Percentiles rank a stretch among this genome's conserved stretches.
Evolutionary conservation across 768 basidiomycete species (phyloP).

Genomic region (Tricholoma bakamatsutake): DNA sequence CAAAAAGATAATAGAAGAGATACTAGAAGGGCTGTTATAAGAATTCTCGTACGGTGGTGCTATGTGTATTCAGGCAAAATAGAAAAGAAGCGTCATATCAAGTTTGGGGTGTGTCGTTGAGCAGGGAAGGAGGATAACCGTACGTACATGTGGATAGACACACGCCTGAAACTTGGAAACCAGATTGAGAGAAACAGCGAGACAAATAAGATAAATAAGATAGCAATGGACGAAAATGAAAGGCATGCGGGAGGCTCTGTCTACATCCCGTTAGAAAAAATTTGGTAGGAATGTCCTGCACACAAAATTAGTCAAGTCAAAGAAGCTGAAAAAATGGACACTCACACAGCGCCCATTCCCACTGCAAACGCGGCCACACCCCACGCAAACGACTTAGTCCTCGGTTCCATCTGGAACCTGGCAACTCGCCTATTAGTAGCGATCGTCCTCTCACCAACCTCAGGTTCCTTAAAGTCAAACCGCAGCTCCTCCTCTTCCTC

Average conservation of each 20-base stretch:
- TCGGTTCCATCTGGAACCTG: constrained; percentile 53
- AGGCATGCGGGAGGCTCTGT: constrained; percentile 10
- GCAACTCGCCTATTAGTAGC: constrained; percentile 59
- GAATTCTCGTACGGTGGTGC: neutral
- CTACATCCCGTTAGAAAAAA: constrained; percentile 39
- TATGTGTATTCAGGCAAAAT: neutral
- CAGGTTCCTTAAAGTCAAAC: constrained; percentile 69
- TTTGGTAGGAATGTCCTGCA: constrained; percentile 54
- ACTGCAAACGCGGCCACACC: constrained; percentile 80
- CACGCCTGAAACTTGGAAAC: neutral
- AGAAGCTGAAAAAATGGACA: constrained; percentile 12
- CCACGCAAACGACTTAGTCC: constrained; percentile 76
- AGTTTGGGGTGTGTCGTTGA: neutral
- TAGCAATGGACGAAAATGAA: constrained; percentile 7
- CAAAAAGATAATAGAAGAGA: constrained; percentile 1
- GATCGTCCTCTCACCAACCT: constrained; percentile 45
- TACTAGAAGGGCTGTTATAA: neutral
- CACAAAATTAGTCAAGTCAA: constrained; percentile 4
- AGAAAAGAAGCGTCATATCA: neutral
- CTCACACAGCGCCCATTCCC: constrained; percentile 77
- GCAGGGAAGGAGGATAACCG: neutral
- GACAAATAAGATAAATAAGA: constrained; percentile 1
- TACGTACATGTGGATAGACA: constrained; percentile 8
- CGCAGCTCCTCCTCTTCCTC: constrained; percentile 45
- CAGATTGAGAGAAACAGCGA: neutral